These are phyloP conservation scores for Wallacemonas collosoma DNA, from an alignment of 208 protist species.

Conservation along the genomic window DNA sequence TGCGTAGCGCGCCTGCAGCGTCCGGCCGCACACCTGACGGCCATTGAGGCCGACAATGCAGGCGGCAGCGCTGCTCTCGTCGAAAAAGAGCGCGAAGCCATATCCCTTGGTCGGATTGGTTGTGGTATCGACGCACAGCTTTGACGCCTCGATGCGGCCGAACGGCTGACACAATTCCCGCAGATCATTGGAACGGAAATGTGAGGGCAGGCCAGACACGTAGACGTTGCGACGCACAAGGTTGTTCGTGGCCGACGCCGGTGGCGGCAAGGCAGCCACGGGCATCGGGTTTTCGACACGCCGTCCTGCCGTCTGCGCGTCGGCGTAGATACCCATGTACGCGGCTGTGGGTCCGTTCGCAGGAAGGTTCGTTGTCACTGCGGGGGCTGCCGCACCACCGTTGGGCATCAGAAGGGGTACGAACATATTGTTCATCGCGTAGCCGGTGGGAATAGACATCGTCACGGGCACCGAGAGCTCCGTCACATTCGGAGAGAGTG, in stretches of 20 bases:
- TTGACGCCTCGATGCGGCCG: slow-evolving; percentile 65
- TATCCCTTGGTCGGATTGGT: slow-evolving; percentile 62
- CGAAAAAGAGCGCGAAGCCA: slow-evolving; percentile 71
- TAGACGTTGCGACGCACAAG: slow-evolving; percentile 78
- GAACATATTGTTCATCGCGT: slow-evolving; percentile 14
- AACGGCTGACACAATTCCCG: slow-evolving; percentile 64
- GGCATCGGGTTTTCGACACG: background rate
- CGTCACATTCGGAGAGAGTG: background rate
- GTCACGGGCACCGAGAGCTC: background rate
- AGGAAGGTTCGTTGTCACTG: background rate
- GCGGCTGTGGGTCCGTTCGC: background rate
- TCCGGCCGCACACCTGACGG: slow-evolving; percentile 34
- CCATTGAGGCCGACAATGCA: slow-evolving; percentile 63
- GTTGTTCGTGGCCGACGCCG: slow-evolving; percentile 13
- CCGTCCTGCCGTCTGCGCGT: background rate
- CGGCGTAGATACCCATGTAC: background rate
- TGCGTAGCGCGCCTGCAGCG: slow-evolving; percentile 61
- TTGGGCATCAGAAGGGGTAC: slow-evolving; percentile 4
- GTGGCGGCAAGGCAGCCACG: background rate
- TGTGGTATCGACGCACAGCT: slow-evolving; percentile 63
- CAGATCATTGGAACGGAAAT: slow-evolving; percentile 49
- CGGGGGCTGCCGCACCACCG: background rate
- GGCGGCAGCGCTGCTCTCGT: slow-evolving; percentile 48
- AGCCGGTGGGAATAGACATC: background rate
- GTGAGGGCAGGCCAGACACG: slow-evolving; percentile 59